Evolutionary conservation across 352 stramenopile genomes (phyloP).

Genomic region (Globisporangium spinosum): DNA sequence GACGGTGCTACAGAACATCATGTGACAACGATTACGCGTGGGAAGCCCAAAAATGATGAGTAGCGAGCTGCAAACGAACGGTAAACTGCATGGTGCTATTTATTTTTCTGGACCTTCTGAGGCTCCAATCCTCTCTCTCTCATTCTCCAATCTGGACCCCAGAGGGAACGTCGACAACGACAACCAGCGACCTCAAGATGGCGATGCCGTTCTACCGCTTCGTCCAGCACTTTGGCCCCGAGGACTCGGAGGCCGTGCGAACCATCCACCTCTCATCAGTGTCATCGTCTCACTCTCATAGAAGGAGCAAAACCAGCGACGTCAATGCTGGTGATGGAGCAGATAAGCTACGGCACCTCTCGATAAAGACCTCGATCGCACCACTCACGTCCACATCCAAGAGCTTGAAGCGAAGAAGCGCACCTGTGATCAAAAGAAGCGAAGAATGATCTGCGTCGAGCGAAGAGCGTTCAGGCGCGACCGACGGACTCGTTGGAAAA

Average conservation of each 20-base stretch:
- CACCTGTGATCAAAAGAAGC: too few relatives aligned
- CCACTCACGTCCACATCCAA: too few relatives aligned
- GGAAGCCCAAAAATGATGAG: not conserved
- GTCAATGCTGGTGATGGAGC: not conserved
- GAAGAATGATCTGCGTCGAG: too few relatives aligned
- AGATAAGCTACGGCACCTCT: not conserved
- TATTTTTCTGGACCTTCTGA: not conserved
- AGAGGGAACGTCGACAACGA: not conserved
- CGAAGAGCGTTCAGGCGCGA: too few relatives aligned
- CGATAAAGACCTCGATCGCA: too few relatives aligned
- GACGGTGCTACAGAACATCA: too few relatives aligned
- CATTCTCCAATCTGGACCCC: not conserved
- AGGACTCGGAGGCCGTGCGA: not conserved
- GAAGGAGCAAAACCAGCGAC: not conserved
- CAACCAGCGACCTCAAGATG: not conserved
- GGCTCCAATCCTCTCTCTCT: not conserved
- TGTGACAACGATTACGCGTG: not conserved
- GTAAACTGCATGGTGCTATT: not conserved
- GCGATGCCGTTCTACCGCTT: conserved; percentile 9
- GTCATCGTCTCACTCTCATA: not conserved
- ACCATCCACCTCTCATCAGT: not conserved
- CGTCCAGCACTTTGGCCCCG: not conserved
- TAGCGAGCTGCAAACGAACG: not conserved
- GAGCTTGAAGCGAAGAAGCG: too few relatives aligned
- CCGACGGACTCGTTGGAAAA: too few relatives aligned